Base-by-base conservation (phyloP, 257 asterid genomes). In the Osmanthus fragrans region DNA sequence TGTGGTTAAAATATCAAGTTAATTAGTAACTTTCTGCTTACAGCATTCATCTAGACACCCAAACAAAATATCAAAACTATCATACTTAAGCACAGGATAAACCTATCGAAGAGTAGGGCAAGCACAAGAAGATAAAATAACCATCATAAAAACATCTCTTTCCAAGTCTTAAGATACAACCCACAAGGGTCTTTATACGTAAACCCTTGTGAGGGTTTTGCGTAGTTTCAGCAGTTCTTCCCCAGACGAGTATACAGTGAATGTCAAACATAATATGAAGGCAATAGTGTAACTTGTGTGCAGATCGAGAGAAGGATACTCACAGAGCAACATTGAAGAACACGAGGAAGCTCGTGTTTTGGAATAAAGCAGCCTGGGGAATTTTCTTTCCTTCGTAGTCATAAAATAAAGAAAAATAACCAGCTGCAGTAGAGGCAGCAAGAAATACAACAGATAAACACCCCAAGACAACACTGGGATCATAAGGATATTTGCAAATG, bases 401-500 rank as follows among this genome's bases (percentile, higher is more conserved):
- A 74, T 93, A 89, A 73, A 95, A 89, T 7, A 93, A 75, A 7
- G 99, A 87, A 4, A 37, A 71, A 23, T 75, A 86, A 19, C 97
- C 97, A 29, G 89, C 97, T 23, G 77, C n/a, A 2, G 91, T 70
- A 36, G 86, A 36, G 68, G 84, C 86, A 65, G 80, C 76, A 58
- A 93, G 99, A 84, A 93, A 90, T 9, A 64, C 94, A 18, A 79
- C 76, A 0, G 99, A 90, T 81, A 90, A 39, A 80, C 79, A 85
- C 23, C 99, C 99, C 78, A 91, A 81, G 18, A 72, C 86, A 27
- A 90, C 92, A 45, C 88, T 82, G 2, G 91, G 93, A 78, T 90
- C 97, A 3, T 87, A 79, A 34, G 94, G 94, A 76, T 95, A 95
- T 72, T 84, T 93, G 94, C 99, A 95, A n/a, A 88, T 86, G 23